phyloP scores from a whole-genome alignment of 257 asterid species.

The Solanum megistacrolobum region DNA sequence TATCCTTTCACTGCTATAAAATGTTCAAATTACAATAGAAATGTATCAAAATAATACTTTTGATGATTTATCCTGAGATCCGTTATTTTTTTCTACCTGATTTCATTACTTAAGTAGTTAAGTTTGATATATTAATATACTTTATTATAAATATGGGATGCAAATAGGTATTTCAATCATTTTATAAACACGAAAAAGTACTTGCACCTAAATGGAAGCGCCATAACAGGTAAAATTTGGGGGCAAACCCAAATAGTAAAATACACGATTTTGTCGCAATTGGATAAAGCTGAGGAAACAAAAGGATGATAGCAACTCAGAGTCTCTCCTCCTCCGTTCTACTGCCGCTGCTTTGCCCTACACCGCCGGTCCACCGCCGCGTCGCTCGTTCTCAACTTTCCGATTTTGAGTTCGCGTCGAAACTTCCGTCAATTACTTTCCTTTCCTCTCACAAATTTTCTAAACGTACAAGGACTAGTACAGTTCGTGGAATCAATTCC shows the following conservation, averaged over 20 bases:
- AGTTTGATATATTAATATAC: no score
- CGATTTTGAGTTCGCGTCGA: not conserved
- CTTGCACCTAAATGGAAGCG: not conserved
- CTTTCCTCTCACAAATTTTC: not conserved
- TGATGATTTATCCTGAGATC: not conserved
- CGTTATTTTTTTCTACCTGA: not conserved
- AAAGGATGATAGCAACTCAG: not conserved
- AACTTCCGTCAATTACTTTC: not conserved
- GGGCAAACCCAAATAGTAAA: not conserved
- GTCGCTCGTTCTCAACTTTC: not conserved
- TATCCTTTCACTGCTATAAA: no score
- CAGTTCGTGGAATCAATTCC: constrained; percentile 13
- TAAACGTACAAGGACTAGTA: not conserved
- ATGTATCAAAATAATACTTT: no score
- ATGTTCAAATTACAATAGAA: no score
- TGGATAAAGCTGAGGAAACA: not conserved
- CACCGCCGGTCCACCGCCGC: not conserved
- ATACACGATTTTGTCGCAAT: not conserved
- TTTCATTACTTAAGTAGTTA: not conserved
- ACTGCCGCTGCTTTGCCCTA: not conserved
- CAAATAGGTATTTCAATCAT: no score
- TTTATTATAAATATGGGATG: no score
- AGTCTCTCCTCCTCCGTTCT: not conserved
- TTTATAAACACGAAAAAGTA: not conserved
- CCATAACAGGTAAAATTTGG: not conserved